Base-by-base conservation (phyloP, 805 yeast species). In the Metschnikowia arizonensis region DNA sequence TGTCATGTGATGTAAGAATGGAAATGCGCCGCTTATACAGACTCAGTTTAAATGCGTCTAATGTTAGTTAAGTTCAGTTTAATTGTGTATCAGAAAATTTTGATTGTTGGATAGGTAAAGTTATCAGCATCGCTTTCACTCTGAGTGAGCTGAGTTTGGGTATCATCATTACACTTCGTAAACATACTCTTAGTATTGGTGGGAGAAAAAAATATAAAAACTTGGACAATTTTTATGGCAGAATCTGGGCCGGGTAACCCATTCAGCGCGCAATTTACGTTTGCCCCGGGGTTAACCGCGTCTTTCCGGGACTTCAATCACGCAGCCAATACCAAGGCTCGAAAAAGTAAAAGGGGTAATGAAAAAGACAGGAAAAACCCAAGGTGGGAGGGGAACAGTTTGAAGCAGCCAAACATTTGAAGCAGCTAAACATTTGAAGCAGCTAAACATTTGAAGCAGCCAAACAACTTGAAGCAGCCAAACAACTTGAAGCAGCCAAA, bases 71-170 rank as follows among this genome's bases (percentile, higher is more conserved):
- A 12, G 26, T 38, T 42, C 25, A 33, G 12, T 26, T 4, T 24
- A 25, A 14, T 25, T 43, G 54, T 43, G 19, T 50, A 45, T 54
- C 57, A 54, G 57, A 46, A 39, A 72, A 72, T 69, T 69, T 17
- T 26, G 25, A 33, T 33, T 69, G 78, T 74, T 74, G 78, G 77
- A 69, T 67, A 61, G 65, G 70, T 55, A 42, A 40, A 56, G 56
- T 69, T 74, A 66, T 74, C 78, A 73, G 77, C 79, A 74, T 68
- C 66, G 72, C 60, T 59, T 51, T 50, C 55, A 64, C 72, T 74
- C 71, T 59, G 79, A 74, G 79, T 74, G 79, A 74, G 79, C 79
- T 74, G 79, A 74, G 79, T 71, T 60, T 68, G 65, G 70, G 67
- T 74, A 59, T 74, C 79, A 74, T 74, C 79, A 72, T 64, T 57